Evolutionary conservation across 2,329 filamentous ascomycete species (phyloP), one percentile per base, ranked within the genome.

Genomic region (Pseudocercospora crystallina): DNA sequence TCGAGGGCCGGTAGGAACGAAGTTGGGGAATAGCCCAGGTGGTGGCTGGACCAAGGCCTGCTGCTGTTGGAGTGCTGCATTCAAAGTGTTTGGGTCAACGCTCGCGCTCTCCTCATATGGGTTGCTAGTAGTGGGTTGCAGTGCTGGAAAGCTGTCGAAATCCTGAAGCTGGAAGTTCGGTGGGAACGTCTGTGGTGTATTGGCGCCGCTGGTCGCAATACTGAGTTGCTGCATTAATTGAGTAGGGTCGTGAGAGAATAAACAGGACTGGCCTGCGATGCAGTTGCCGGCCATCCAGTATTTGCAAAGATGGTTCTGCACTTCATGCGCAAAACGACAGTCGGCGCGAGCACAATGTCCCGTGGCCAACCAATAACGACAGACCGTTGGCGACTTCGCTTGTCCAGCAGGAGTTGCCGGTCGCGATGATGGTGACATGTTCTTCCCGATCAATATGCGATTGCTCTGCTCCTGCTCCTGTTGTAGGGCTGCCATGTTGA

Each of bases 251-350:
- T 99, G 94, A 11, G 92, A 97, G 74, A 99, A 99, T 53, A 96
- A 89, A 70, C 94, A 99, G 2, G 90, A 91, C 50, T 90, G 86
- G 32, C 94, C 92, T 14, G 94, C 94, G 31, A 99, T 80, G 68
- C 94, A 99, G 64, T 92, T 96, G 1, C 94, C 94, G 74, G 90
- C 90, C 46, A 99, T 80, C 89, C 91, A 99, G 69, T 97, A 97
- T 89, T 97, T 97, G 91, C 94, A 99, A 56, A 99, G 81, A 65
- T 96, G 94, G 66, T 89, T 95, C 67, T 89, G 95, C 38, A 96
- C 80, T 69, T 99, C 92, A 71, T 99, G 94, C 61, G 91, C 96
- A 72, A 97, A 99, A 51, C 92, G 86, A 70, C 94, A 99, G 71
- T 99, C 94, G 53, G 92, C 92, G 52, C 94, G 84, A 46, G 96